A percentile compares a stretch with the other conserved stretches of the same genome.
Evolutionary conservation across 2,329 filamentous ascomycete species (phyloP).

Genomic region (Phyllosticta capitalensis): DNA sequence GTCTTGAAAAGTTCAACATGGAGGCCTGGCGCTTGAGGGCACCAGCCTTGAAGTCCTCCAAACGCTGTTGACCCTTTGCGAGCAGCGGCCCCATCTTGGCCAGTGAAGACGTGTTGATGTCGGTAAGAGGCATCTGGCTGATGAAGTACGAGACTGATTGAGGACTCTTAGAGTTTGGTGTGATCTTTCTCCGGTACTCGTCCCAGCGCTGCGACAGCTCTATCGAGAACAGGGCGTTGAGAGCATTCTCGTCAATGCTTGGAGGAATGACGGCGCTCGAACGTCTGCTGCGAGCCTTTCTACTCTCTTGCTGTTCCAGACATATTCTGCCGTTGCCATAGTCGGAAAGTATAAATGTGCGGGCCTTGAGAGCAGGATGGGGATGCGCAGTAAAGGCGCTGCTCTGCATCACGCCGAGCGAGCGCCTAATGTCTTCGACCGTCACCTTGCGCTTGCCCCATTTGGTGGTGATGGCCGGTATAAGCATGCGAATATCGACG

Average conservation of each 20-base stretch:
- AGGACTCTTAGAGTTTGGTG: conserved; percentile 33
- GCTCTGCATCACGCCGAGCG: conserved; percentile 31
- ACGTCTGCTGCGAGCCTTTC: conserved; percentile 16
- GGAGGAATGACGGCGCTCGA: conserved; percentile 16
- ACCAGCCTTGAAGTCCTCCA: conserved; percentile 59
- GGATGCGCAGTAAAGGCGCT: background rate
- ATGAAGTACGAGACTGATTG: conserved; percentile 47
- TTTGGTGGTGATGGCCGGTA: conserved; percentile 32
- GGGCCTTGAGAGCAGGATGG: conserved; percentile 16
- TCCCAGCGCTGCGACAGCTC: conserved; percentile 38
- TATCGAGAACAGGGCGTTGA: conserved; percentile 43
- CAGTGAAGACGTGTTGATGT: conserved; percentile 43
- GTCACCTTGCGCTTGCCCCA: conserved; percentile 39
- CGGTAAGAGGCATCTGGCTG: conserved; percentile 45
- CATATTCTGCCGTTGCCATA: conserved; percentile 35
- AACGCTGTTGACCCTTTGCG: conserved; percentile 56
- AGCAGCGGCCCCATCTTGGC: conserved; percentile 48
- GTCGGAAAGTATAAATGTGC: conserved; percentile 30
- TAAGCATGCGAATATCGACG: conserved; percentile 32
- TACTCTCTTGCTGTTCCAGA: conserved; percentile 28
- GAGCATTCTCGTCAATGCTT: conserved; percentile 35
- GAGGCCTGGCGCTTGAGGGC: conserved; percentile 28
- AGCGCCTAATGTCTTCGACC: conserved; percentile 36
- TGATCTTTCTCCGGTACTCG: conserved; percentile 27
- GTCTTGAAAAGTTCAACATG: background rate